These are phyloP conservation scores for Bruguiera hainesii DNA, from an alignment of 441 rosid genomes.

Conservation along the genomic window DNA sequence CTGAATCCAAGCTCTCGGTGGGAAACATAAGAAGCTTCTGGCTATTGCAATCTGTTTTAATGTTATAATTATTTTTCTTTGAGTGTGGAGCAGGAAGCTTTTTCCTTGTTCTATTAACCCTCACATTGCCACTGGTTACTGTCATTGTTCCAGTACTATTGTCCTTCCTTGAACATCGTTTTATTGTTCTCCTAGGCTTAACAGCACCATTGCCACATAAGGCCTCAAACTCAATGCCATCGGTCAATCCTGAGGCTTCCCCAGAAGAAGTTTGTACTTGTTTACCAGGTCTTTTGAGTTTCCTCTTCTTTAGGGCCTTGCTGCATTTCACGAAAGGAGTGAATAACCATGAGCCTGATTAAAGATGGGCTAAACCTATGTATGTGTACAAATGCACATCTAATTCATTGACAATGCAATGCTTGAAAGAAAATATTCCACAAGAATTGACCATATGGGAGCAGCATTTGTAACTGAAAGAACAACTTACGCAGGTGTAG, in stretches of 20 bases:
- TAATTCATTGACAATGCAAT: not conserved
- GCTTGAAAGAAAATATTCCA: not conserved
- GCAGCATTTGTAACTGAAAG: not conserved
- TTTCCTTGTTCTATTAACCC: conserved; percentile 13
- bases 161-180: not conserved
- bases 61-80: not conserved
- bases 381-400: not conserved
- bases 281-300: conserved; percentile 22
- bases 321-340: conserved; percentile 23
- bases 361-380: not conserved
- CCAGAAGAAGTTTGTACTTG: conserved; percentile 15
- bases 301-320: conserved; percentile 19
- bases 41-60: not conserved
- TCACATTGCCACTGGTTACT: not conserved
- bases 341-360: not conserved
- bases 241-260: conserved; percentile 13
- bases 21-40: not conserved
- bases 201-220: conserved; percentile 4
- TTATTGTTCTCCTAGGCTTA: conserved; percentile 11
- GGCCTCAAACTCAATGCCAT: conserved; percentile 18
- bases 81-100: not conserved
- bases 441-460: not conserved
- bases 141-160: not conserved
- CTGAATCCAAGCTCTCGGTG: not conserved
- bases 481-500: conserved; percentile 28